Conservation (phyloP, 108 stramenopile species). For the Nitzschia inconspicua region DNA sequence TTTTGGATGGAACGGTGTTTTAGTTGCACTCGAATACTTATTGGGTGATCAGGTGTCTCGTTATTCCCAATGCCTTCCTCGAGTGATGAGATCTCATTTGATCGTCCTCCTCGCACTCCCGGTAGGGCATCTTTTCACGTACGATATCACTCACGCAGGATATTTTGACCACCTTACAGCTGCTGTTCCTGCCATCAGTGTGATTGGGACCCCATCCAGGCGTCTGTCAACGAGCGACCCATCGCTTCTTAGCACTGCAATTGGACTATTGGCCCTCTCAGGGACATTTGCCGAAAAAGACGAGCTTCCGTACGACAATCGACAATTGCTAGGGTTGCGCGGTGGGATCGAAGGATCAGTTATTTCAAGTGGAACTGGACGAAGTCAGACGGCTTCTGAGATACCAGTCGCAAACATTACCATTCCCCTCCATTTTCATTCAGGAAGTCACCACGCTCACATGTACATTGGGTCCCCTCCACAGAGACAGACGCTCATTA, state of each 20-base stretch:
- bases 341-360: not conserved
- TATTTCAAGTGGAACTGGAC: not conserved
- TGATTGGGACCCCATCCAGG: too few relatives aligned
- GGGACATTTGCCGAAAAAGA: too few relatives aligned
- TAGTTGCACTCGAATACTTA: constrained; percentile 15
- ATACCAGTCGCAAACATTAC: constrained; percentile 19
- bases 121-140: constrained; percentile 19
- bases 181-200: not conserved
- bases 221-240: too few relatives aligned
- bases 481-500: constrained; percentile 89
- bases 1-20: constrained; percentile 16
- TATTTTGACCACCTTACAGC: constrained; percentile 4
- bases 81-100: not conserved
- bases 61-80: constrained; percentile 2
- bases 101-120: constrained; percentile 12
- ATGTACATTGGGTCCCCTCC: constrained; percentile 91
- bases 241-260: too few relatives aligned
- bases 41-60: not conserved
- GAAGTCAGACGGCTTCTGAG: not conserved
- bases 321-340: constrained; percentile 12
- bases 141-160: constrained; percentile 1
- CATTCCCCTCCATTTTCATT: constrained; percentile 55
- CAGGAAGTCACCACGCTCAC: constrained; percentile 88
- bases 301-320: too few relatives aligned
- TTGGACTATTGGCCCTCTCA: too few relatives aligned